phyloP scores from a whole-genome alignment of 305 asterid genomes.

The Rubia peregrina region DNA sequence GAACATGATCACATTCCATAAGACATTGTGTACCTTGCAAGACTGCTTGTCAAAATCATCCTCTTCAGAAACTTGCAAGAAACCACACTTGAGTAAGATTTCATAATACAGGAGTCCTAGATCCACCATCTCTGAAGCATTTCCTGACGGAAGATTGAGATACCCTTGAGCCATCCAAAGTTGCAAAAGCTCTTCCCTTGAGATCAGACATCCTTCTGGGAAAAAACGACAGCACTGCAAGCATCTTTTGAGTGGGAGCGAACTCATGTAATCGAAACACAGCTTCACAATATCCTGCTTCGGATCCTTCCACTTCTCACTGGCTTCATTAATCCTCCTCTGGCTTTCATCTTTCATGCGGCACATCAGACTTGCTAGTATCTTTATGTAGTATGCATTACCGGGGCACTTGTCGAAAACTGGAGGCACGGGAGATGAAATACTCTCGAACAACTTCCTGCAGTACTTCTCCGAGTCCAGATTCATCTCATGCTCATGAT shows the following conservation, averaged over 20 bases:
- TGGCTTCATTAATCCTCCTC: slow-evolving; percentile 2
- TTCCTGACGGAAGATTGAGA: not conserved
- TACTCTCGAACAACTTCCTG: not conserved
- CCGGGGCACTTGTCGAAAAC: not conserved
- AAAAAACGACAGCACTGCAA: slow-evolving; percentile 7
- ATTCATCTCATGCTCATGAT: not conserved
- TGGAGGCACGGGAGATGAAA: not conserved
- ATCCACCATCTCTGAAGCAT: not conserved
- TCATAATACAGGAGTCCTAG: slow-evolving; percentile 11
- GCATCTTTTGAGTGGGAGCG: slow-evolving; percentile 8
- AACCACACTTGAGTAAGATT: slow-evolving; percentile 3
- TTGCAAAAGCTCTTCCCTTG: slow-evolving; percentile 13
- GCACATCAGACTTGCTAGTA: not conserved
- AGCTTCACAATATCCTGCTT: not conserved
- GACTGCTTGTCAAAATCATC: not conserved
- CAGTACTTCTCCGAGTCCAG: not conserved
- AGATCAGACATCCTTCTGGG: slow-evolving; percentile 9
- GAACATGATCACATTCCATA: slow-evolving; percentile 7
- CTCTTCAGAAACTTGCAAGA: slow-evolving; percentile 8
- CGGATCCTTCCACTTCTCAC: not conserved
- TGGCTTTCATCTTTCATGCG: not conserved
- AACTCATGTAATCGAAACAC: slow-evolving; percentile 14
- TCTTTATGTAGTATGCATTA: not conserved
- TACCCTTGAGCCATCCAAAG: slow-evolving; percentile 28
- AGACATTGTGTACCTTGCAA: slow-evolving; percentile 20